Conservation (phyloP, 768 basidiomycete genomes). For the Asterophora lycoperdoides region DNA sequence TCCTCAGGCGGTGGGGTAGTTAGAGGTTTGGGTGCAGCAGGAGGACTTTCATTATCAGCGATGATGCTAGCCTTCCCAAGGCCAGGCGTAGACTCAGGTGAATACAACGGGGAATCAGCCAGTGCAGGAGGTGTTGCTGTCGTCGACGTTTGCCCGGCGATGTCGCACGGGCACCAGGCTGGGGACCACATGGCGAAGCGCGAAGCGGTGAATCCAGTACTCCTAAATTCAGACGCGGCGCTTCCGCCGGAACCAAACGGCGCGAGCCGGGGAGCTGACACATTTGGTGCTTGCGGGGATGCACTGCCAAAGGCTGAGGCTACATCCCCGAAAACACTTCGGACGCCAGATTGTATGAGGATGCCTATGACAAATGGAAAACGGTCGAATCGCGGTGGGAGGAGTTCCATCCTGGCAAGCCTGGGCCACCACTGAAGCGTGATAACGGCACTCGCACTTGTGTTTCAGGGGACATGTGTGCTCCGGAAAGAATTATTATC, state of each 20-base stretch:
- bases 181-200: slow-evolving; percentile 10
- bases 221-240: slow-evolving; percentile 9
- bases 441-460: too few relatives aligned
- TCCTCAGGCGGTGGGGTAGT: slow-evolving; percentile 26
- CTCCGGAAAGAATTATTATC: too few relatives aligned
- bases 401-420: too few relatives aligned
- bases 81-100: slow-evolving; percentile 18
- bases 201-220: slow-evolving; percentile 2
- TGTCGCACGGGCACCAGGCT: slow-evolving; percentile 5
- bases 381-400: too few relatives aligned
- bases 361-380: too few relatives aligned
- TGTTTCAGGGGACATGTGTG: too few relatives aligned
- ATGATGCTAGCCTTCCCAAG: slow-evolving; percentile 13
- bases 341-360: too few relatives aligned
- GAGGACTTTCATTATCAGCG: slow-evolving; percentile 11
- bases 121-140: slow-evolving; percentile 7
- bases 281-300: slow-evolving; percentile 2
- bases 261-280: neutral
- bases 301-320: slow-evolving; percentile 22
- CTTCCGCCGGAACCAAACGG: slow-evolving; percentile 3
- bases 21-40: slow-evolving; percentile 17
- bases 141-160: slow-evolving; percentile 6
- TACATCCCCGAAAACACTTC: too few relatives aligned
- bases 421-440: too few relatives aligned
- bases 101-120: slow-evolving; percentile 16